These are phyloP conservation scores for Annulohypoxylon moriforme DNA, from an alignment of 495 filamentous ascomycete species.

Conservation along the genomic window DNA sequence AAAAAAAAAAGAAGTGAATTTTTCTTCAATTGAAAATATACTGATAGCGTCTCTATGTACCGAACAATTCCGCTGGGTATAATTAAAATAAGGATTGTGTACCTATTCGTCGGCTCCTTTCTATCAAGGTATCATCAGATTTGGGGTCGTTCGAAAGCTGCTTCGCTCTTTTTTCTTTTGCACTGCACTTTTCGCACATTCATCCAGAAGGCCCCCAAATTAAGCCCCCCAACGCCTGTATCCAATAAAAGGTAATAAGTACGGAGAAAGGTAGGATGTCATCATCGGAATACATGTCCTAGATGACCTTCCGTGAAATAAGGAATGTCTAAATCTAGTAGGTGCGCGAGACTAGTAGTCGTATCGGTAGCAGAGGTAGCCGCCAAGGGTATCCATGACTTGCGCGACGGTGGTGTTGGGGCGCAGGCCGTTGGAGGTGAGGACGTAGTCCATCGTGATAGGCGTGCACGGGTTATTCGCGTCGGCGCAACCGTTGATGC, in stretches of 20 bases:
- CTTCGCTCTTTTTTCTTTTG: neutral
- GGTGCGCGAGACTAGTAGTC: conserved; percentile 45
- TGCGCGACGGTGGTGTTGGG: conserved; percentile 48
- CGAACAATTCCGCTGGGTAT: conserved; percentile 22
- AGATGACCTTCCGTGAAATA: neutral
- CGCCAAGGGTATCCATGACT: conserved; percentile 53
- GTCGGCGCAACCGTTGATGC: conserved; percentile 54
- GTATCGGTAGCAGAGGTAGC: conserved; percentile 56
- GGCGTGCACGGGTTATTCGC: conserved; percentile 44
- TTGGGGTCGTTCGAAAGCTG: neutral
- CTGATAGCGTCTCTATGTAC: conserved; percentile 19
- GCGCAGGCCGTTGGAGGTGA: conserved; percentile 49
- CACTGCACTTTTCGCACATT: conserved; percentile 5
- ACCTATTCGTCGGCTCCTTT: neutral
- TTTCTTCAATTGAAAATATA: conserved; percentile 7
- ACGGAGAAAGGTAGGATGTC: neutral
- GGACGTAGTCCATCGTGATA: conserved; percentile 47
- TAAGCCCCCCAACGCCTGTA: conserved; percentile 12
- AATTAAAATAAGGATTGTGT: conserved; percentile 26
- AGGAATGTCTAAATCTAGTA: neutral
- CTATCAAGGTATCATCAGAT: conserved; percentile 23
- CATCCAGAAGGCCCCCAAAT: neutral
- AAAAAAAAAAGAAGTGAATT: neutral
- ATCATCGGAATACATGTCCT: no score
- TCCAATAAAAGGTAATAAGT: conserved; percentile 9